Evolutionary conservation across 306 rosid species (phyloP).

Genomic region (Lupinus albus): DNA sequence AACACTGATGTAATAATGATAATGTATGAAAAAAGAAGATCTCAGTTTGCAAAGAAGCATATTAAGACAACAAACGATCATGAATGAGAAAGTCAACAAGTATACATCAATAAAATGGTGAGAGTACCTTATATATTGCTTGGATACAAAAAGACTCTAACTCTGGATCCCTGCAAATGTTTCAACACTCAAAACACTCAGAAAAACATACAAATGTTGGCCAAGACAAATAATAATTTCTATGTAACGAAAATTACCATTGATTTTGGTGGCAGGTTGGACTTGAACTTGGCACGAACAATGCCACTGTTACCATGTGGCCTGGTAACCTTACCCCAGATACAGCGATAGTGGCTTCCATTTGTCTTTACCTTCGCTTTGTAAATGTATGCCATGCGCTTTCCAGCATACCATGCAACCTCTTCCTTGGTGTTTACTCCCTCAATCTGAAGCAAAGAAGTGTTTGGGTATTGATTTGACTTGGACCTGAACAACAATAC

Average conservation of each 20-base stretch:
- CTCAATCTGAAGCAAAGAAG: slow-evolving; percentile 86
- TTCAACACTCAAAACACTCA: slow-evolving; percentile 23
- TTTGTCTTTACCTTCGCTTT: slow-evolving; percentile 87
- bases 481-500: slow-evolving; percentile 65
- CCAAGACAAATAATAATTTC: neutral
- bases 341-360: slow-evolving; percentile 86
- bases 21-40: too few species aligned
- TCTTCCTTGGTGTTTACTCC: slow-evolving; percentile 93
- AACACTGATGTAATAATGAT: too few species aligned
- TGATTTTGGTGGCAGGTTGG: slow-evolving; percentile 83
- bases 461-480: slow-evolving; percentile 88
- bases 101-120: neutral
- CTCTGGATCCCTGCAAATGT: slow-evolving; percentile 74
- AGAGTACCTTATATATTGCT: slow-evolving; percentile 79
- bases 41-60: neutral
- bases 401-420: slow-evolving; percentile 78
- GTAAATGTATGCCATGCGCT: slow-evolving; percentile 90
- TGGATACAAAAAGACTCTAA: slow-evolving; percentile 96
- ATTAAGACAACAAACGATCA: neutral
- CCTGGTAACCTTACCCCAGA: slow-evolving; percentile 95
- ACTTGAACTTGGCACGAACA: slow-evolving; percentile 92
- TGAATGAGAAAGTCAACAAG: neutral
- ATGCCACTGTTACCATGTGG: slow-evolving; percentile 96
- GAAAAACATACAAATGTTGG: neutral
- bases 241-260: slow-evolving; percentile 52